These are phyloP conservation scores for Phaeosphaeriaceae sp. DNA, from an alignment of 2,329 filamentous ascomycete species.

Conservation along the genomic window DNA sequence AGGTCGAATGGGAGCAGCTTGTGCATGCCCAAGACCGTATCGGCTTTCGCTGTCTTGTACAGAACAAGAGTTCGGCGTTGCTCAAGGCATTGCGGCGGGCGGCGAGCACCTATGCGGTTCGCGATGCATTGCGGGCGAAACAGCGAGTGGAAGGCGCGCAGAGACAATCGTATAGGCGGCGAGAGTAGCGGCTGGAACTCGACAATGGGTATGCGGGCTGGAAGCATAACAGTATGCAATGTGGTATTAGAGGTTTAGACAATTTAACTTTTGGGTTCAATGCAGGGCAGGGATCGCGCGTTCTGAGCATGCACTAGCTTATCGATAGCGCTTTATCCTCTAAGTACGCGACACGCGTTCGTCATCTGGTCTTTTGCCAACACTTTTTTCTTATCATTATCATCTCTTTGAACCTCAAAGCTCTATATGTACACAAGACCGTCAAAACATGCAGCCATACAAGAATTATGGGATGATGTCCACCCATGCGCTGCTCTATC, in stretches of 20 bases:
- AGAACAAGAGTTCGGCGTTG: constrained; percentile 33
- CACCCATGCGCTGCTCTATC: too few relatives aligned
- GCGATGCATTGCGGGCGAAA: constrained; percentile 20
- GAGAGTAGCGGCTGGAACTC: constrained; percentile 30
- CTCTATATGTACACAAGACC: too few relatives aligned
- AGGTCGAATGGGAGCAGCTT: constrained; percentile 26
- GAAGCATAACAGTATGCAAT: not conserved
- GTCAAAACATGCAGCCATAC: too few relatives aligned
- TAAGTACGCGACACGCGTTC: not conserved
- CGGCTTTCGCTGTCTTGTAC: constrained; percentile 35
- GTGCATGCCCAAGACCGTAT: constrained; percentile 33
- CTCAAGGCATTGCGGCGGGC: constrained; percentile 20
- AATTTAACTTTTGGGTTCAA: not conserved
- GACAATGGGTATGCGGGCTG: constrained; percentile 14
- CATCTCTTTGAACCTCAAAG: too few relatives aligned
- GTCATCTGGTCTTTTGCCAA: not conserved
- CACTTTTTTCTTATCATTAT: not conserved
- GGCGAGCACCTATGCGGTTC: not conserved
- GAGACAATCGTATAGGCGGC: constrained; percentile 20
- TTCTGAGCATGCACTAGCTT: not conserved
- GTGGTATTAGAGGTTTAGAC: not conserved
- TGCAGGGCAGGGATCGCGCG: not conserved
- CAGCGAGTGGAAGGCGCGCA: constrained; percentile 18
- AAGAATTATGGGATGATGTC: too few relatives aligned
- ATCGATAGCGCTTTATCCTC: not conserved